Evolutionary conservation across 495 filamentous ascomycete genomes (phyloP).

Genomic region (Talaromyces borbonicus): DNA sequence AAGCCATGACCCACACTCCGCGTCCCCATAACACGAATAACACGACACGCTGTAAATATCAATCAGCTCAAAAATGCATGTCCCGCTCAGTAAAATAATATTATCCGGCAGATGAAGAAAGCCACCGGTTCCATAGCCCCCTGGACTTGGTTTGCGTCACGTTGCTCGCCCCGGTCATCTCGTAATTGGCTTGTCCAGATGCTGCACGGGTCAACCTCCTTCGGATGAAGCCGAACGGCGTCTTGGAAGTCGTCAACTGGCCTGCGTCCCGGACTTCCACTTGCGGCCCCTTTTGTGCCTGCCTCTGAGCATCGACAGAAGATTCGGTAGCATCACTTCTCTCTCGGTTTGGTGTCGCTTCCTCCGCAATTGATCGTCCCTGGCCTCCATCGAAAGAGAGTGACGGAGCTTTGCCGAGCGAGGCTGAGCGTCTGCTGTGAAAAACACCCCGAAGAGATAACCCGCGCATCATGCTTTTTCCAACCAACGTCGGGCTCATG

Average conservation of each 20-base stretch:
- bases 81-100: no score
- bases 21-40: not conserved
- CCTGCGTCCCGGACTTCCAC: not conserved
- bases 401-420: conserved; percentile 14
- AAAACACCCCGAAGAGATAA: conserved; percentile 44
- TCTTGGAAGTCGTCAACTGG: not conserved
- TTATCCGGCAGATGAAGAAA: not conserved
- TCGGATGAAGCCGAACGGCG: not conserved
- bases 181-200: no score
- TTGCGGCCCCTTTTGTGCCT: no score
- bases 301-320: no score
- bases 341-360: no score
- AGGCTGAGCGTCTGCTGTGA: conserved; percentile 22
- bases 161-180: not conserved
- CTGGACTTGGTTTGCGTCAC: conserved; percentile 1
- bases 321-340: not conserved
- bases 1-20: not conserved
- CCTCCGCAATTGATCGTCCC: not conserved
- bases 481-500: conserved; percentile 19
- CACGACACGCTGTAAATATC: no score
- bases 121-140: conserved; percentile 5
- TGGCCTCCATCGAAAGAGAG: conserved; percentile 10
- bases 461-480: conserved; percentile 72
- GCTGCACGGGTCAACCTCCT: not conserved
- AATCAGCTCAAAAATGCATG: no score